Evolutionary conservation across 1,284 basidiomycete genomes (phyloP).

Genomic region (Volvariella volvacea): DNA sequence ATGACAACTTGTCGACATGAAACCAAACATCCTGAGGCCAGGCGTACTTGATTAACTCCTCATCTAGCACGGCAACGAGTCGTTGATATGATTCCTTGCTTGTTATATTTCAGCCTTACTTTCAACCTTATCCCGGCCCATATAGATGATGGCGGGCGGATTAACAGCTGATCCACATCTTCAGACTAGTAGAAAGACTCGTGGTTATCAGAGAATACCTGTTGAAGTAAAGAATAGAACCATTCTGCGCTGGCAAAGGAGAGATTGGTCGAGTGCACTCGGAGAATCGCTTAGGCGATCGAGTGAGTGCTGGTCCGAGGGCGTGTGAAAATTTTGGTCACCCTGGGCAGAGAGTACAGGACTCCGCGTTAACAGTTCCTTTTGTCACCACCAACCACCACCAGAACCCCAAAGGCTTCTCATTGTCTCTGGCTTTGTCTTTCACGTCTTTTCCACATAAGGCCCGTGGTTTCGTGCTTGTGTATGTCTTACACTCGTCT

Average conservation of each 20-base stretch:
- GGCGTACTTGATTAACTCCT: conserved; percentile 90
- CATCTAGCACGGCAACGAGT: conserved; percentile 48
- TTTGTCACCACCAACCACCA: too few species aligned
- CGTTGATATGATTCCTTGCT: conserved; percentile 3
- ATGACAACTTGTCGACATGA: conserved; percentile 87
- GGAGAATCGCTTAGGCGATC: neutral
- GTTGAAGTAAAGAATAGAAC: conserved; percentile 68
- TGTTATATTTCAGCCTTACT: conserved; percentile 46
- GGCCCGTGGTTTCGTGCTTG: too few species aligned
- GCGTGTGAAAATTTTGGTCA: neutral
- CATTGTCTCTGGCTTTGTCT: too few species aligned
- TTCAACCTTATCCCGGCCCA: conserved; percentile 96
- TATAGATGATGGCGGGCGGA: conserved; percentile 78
- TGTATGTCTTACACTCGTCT: neutral
- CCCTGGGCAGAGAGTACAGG: too few species aligned
- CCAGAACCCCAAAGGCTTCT: too few species aligned
- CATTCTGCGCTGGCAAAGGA: conserved; percentile 29
- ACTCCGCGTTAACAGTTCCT: too few species aligned
- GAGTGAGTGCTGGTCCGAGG: neutral
- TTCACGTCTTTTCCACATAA: too few species aligned
- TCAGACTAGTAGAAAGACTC: conserved; percentile 3
- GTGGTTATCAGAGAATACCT: conserved; percentile 23
- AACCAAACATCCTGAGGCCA: conserved; percentile 81
- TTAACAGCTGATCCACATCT: conserved; percentile 31
- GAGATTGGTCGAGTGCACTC: too few species aligned